A percentile compares a stretch with the other conserved stretches of the same genome.
Evolutionary conservation across 805 yeast species (phyloP).

Genomic region (Isabelozyma rhagii): DNA sequence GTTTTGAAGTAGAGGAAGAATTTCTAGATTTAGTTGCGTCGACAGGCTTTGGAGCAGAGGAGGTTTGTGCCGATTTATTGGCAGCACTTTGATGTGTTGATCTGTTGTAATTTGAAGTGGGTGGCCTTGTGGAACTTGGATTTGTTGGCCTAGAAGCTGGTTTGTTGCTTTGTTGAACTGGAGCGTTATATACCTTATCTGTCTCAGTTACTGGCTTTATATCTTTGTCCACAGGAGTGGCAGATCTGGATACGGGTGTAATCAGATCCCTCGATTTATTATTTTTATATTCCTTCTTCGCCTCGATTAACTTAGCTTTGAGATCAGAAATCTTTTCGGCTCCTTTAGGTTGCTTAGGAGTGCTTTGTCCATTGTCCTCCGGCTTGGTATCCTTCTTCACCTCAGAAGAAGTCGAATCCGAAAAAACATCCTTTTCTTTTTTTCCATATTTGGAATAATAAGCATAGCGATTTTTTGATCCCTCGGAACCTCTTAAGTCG

Average conservation of each 20-base stretch:
- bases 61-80: neutral
- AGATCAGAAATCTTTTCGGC: slow-evolving; percentile 10
- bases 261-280: slow-evolving; percentile 2
- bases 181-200: neutral
- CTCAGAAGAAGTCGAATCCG: neutral
- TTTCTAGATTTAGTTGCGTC: neutral
- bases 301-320: slow-evolving; percentile 18
- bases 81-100: neutral
- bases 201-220: neutral
- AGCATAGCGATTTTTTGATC: slow-evolving; percentile 27
- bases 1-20: slow-evolving; percentile 1
- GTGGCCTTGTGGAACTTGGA: neutral
- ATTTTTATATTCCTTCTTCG: slow-evolving; percentile 17
- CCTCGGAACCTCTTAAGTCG: slow-evolving; percentile 8
- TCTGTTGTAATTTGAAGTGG: neutral
- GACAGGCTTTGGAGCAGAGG: neutral
- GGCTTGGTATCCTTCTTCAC: neutral
- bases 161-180: neutral
- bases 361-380: neutral
- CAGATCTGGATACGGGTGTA: neutral
- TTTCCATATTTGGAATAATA: slow-evolving; percentile 23
- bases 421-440: neutral
- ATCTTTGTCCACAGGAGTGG: neutral
- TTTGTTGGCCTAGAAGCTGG: neutral
- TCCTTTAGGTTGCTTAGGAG: slow-evolving; percentile 1